Evolutionary conservation across 345 rosid species (phyloP).

Genomic region (Microthlaspi erraticum): DNA sequence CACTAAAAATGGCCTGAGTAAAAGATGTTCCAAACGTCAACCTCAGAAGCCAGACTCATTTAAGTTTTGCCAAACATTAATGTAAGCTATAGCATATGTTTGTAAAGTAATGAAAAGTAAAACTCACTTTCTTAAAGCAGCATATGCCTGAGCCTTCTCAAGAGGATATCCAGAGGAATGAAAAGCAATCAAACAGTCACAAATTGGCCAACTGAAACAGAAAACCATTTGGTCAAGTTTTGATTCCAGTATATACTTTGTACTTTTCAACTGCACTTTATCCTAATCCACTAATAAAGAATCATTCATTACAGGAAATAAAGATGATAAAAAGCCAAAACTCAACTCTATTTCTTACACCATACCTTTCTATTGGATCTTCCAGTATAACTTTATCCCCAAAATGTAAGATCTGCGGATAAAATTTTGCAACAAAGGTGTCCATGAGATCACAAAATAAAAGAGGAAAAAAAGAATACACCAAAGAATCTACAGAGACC

Average conservation of each 20-base stretch:
- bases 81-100: background rate
- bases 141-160: slow-evolving; percentile 70
- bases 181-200: slow-evolving; percentile 98
- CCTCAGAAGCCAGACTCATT: slow-evolving; percentile 15
- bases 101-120: slow-evolving; percentile 5
- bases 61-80: background rate
- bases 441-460: slow-evolving; percentile 26
- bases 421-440: slow-evolving; percentile 28
- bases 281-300: slow-evolving; percentile 26
- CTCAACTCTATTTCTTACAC: background rate
- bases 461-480: slow-evolving; percentile 14
- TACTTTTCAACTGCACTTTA: slow-evolving; percentile 10
- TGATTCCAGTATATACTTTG: slow-evolving; percentile 30
- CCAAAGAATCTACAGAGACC: slow-evolving; percentile 37
- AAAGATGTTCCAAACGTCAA: slow-evolving; percentile 27
- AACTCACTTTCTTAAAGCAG: slow-evolving; percentile 85
- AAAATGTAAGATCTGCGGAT: slow-evolving; percentile 69
- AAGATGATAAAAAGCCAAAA: background rate
- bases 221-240: slow-evolving; percentile 37
- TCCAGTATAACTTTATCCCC: slow-evolving; percentile 87
- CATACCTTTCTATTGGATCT: slow-evolving; percentile 90
- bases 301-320: slow-evolving; percentile 9
- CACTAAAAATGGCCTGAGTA: slow-evolving; percentile 85
- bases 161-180: slow-evolving; percentile 96
- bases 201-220: slow-evolving; percentile 91